Base-by-base conservation (phyloP, 441 rosid genomes). In the Erodium chrysanthum region DNA sequence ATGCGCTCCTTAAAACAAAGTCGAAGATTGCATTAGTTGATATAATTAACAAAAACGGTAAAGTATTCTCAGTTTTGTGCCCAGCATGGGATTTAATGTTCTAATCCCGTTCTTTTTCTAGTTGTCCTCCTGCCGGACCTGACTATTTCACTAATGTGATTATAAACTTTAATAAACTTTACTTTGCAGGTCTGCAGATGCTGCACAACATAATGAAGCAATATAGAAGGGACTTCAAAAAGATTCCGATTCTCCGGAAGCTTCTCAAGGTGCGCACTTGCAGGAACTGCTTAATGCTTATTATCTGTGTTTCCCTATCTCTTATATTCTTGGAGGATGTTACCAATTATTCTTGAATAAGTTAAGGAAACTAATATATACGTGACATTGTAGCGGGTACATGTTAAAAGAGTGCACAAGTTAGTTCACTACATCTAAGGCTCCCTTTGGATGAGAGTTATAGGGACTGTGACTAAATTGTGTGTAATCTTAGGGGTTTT, bases 241-340 rank as follows among this genome's bases (percentile, higher is more conserved):
- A 88, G 91, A 94, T 83, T 65, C 99, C 99, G 14, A 88, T 94
- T 77, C 96, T 94, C 50, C 85, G 99, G 61, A 94, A 94, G 84
- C 96, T 94, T 83, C 83, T 94, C 71, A 94, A 91, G 99, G 99
- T 94, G 75, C 65, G 50, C 60, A 58, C 29, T 21, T 46, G 0
- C 35, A 12, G 31, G 74, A 35, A 71, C 40, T 60, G 64, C 54
- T 3, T 20, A 71, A 29, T 60, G 64, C 54, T 3, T 20, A 65
- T 58, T 22, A 58, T 58, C 27, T 22, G 29, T 58, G 63, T 12
- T 11, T 44, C 52, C 52, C 11, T 42, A 42, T 42, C 48, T 42
- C 11, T 42, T 42, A 42, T 42, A 11, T 33, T 33, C 40, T 33
- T 33, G 8, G 40, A 33, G 8, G 40, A 33, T 33, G 8, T 9